phyloP scores from a whole-genome alignment of 2,329 filamentous ascomycete species.

The Daldinia eschscholtzii region DNA sequence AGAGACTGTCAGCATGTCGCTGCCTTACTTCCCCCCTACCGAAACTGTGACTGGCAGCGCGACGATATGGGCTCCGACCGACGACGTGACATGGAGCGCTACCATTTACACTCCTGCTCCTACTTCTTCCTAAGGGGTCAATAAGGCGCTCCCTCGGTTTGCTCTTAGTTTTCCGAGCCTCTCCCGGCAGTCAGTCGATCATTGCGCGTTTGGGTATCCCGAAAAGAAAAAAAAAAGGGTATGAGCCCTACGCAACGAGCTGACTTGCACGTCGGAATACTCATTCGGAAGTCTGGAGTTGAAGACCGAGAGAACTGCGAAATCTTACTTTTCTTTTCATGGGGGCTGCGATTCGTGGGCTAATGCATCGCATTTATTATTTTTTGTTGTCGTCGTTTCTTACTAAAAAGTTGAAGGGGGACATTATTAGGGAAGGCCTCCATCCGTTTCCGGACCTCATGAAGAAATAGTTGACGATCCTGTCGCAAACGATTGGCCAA shows the following conservation, averaged over 20 bases:
- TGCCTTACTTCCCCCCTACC: neutral
- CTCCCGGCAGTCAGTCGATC: neutral
- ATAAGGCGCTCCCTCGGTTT: conserved; percentile 14
- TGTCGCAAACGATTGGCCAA: conserved; percentile 10
- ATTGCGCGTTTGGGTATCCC: conserved; percentile 19
- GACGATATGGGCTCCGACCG: neutral
- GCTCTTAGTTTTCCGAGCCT: conserved; percentile 11
- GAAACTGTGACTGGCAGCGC: neutral
- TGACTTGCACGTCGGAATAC: conserved; percentile 2
- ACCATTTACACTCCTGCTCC: neutral
- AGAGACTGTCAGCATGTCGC: neutral
- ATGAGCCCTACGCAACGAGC: conserved; percentile 3
- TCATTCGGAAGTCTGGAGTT: conserved; percentile 21
- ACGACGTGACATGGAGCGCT: neutral
- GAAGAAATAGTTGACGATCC: conserved; percentile 21
- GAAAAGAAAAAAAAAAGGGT: conserved; percentile 14
- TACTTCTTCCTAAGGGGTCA: neutral
- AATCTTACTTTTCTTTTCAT: conserved; percentile 15
- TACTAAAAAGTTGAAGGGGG: conserved; percentile 1
- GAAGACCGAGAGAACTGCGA: conserved; percentile 25
- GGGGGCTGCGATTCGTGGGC: neutral
- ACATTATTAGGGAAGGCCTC: neutral
- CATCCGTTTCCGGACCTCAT: neutral
- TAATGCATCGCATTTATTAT: neutral
- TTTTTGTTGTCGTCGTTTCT: neutral